Base-by-base conservation (phyloP, 345 rosid genomes). In the Lumnitzera racemosa region DNA sequence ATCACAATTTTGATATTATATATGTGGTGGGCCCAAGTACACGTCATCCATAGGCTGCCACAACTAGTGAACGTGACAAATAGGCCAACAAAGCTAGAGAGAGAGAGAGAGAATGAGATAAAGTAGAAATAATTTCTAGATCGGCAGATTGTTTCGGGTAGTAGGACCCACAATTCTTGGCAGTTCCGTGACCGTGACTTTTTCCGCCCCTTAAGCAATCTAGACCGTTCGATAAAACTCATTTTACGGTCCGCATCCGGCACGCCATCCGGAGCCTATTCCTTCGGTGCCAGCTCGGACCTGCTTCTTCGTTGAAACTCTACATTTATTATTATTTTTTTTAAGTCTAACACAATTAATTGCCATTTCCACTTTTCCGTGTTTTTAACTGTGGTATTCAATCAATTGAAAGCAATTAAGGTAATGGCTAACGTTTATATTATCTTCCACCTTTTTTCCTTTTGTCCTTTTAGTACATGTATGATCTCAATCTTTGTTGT, bases 101-200 rank as follows among this genome's bases (percentile, higher is more conserved):
- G 36, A 13, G 58, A 29, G 46, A 67, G 36, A 46, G 71, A 49
- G 73, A 27, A 27, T 27, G 6, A 36, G 43, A 36, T 36, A 36
- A 36, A 36, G 75, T 27, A 72, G 61, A 79, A 77, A 70, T 77
- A 69, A 81, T 81, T 78, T 82, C 79, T 57, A 72, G 70, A 81
- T 70, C 75, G 84, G 81, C 75, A 74, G 82, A 82, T 72, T 72
- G 53, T 55, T 65, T 58, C 12, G 13, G 55, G 16, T 23, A 2
- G 59, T 20, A 88, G 90, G 81, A 12, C 75, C 89, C 80, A 62
- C 78, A n/a, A 41, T 64, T 74, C 88, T 84, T 74, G 86, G 89
- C 76, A 79, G 88, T 79, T 81, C 92, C 86, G 87, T 81, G 90
- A 84, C 81, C 79, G 75, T 61, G 84, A 79, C 83, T 66, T 47